These are phyloP conservation scores for Citrus unshiu DNA, from an alignment of 345 rosid species.

Conservation along the genomic window DNA sequence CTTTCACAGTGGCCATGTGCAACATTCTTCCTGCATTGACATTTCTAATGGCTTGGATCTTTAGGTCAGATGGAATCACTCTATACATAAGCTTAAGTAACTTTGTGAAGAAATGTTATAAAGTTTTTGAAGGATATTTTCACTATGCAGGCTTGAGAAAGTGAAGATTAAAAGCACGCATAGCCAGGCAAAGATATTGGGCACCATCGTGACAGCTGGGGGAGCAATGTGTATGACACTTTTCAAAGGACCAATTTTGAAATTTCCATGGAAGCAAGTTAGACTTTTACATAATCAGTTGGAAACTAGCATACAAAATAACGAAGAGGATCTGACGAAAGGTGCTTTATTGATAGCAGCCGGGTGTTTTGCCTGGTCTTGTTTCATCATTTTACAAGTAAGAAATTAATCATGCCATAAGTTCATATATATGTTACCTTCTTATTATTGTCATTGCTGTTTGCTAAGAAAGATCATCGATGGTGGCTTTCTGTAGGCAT, in stretches of 20 bases:
- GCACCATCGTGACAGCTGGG: conserved; percentile 39
- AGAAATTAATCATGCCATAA: not conserved
- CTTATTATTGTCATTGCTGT: too few species aligned
- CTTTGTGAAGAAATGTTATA: not conserved
- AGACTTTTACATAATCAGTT: not conserved
- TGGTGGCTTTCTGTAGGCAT: conserved; percentile 37
- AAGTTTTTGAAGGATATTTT: not conserved
- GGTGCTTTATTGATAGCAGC: conserved; percentile 57
- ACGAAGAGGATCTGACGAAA: conserved; percentile 27
- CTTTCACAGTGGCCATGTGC: conserved; percentile 62
- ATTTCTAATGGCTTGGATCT: conserved; percentile 58
- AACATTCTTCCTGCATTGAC: conserved; percentile 74
- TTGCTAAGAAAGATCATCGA: not conserved
- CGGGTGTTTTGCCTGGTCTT: conserved; percentile 65
- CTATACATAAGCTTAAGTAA: not conserved
- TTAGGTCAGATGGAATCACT: conserved; percentile 28
- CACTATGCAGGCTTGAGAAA: conserved; percentile 34
- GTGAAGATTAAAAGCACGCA: conserved; percentile 23
- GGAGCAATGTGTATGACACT: conserved; percentile 58
- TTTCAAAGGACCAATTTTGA: conserved; percentile 30
- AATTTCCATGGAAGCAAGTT: conserved; percentile 22
- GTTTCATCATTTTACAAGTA: conserved; percentile 68
- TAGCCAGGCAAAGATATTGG: conserved; percentile 41
- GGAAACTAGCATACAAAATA: not conserved
- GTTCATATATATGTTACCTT: too few species aligned